Evolutionary conservation across 805 yeast genomes (phyloP).

Genomic region (Komagataella mondaviorum): DNA sequence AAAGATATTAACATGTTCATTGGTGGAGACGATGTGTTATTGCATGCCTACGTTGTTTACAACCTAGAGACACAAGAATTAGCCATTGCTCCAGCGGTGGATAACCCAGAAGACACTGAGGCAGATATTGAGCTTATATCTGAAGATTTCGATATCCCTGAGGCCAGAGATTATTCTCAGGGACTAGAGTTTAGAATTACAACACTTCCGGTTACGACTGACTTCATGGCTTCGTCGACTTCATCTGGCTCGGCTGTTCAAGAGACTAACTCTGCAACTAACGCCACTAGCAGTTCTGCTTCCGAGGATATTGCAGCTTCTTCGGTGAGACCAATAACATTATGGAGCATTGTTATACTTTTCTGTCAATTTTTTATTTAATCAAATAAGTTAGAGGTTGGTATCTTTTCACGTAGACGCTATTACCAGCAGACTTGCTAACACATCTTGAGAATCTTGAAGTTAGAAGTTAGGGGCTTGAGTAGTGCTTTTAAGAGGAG

Average conservation of each 20-base stretch:
- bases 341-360: neutral
- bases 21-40: neutral
- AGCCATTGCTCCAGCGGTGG: neutral
- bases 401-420: too few relatives aligned
- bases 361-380: neutral
- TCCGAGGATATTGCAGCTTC: neutral
- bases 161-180: neutral
- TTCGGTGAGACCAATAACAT: neutral
- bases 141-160: neutral
- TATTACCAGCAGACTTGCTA: neutral
- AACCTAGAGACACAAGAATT: neutral
- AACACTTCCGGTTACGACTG: neutral
- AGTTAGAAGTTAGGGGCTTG: too few relatives aligned
- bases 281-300: neutral
- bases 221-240: neutral
- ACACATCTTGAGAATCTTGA: neutral
- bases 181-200: neutral
- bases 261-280: neutral
- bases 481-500: too few relatives aligned
- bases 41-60: neutral
- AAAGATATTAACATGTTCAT: neutral
- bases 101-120: neutral
- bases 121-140: neutral
- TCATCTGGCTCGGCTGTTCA: neutral
- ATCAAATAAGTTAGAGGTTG: neutral